phyloP scores from a whole-genome alignment of 768 basidiomycete genomes.

The Podaxis sp. region DNA sequence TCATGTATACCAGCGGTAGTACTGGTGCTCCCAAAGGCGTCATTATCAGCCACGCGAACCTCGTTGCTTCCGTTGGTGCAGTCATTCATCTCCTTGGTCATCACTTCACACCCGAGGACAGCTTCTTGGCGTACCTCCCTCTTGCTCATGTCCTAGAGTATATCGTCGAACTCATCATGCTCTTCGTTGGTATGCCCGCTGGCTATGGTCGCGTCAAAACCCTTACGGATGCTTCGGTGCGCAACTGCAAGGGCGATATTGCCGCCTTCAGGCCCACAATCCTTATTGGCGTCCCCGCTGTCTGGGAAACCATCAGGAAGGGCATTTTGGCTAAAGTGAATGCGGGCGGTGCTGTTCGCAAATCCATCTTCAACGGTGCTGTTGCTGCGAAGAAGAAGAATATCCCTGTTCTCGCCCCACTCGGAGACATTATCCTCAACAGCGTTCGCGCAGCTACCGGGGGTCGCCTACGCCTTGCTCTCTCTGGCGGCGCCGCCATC shows the following conservation, averaged over 20 bases:
- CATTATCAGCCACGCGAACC: constrained; percentile 81
- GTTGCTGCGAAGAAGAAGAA: constrained; percentile 70
- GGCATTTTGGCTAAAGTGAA: constrained; percentile 86
- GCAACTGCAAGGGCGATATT: constrained; percentile 85
- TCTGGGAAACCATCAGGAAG: constrained; percentile 97
- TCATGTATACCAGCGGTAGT: constrained; percentile 80
- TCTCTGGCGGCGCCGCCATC: constrained; percentile 87
- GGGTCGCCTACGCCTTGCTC: constrained; percentile 75
- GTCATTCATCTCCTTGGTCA: constrained; percentile 70
- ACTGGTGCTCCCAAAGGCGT: constrained; percentile 97
- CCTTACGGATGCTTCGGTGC: constrained; percentile 89
- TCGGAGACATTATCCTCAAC: constrained; percentile 81
- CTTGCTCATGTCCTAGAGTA: constrained; percentile 96
- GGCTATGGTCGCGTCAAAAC: constrained; percentile 97
- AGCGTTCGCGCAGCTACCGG: constrained; percentile 83
- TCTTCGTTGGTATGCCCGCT: constrained; percentile 74
- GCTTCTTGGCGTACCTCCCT: constrained; percentile 88
- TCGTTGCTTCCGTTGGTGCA: constrained; percentile 85
- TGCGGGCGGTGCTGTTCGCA: constrained; percentile 61
- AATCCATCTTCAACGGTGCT: constrained; percentile 77
- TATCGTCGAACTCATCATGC: constrained; percentile 79
- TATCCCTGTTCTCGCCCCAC: constrained; percentile 57
- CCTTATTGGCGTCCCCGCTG: constrained; percentile 93
- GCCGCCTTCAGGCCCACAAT: constrained; percentile 80
- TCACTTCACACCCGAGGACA: constrained; percentile 57